Evolutionary conservation across 2,329 filamentous ascomycete species (phyloP), one percentile per base, ranked within the genome.

Genomic region (Penicillium sp.): DNA sequence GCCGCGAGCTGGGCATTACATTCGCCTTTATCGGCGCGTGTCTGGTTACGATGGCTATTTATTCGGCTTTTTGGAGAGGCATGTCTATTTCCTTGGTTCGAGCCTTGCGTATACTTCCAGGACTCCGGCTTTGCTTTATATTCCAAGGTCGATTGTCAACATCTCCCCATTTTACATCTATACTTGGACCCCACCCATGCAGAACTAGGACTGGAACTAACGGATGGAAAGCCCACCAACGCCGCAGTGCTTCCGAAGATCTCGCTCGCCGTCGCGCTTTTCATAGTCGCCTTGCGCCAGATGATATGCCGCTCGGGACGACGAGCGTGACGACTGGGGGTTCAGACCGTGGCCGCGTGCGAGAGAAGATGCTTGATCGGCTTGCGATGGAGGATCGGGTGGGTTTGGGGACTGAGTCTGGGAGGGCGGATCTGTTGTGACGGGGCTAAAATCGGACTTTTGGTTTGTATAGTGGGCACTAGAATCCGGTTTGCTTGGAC

Each of bases 1-100:
- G 53, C 18, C 65, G 65, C 28, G 73, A 75, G 57, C 57, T 75
- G 18, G 71, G 71, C 24, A 64, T 74, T 27, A 67, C 73, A 57
- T 71, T 74, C 53, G 72, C 63, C 16, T 74, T 75, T 47, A 58
- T 73, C 1, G 60, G 47, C 20, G 63, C 66, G 4, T 69, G 62
- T 44, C 43, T 69, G 31, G 51, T 71, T 9, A 69, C 65, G 5
- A 69, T 73, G 52, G 66, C 40, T 0, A 49, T 66, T 3, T 74
- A 74, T 44, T 61, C 64, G 22, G 45, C 67, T 35, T 50, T 71
- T 41, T 74, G 71, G 71, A 60, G 64, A 28, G 55, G 69, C 73
- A 53, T 43, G 61, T 60, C 20, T 33, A 35, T 14, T 22, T 8
- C 16, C 36, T 16, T 39, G 8, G 13, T n/a, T 8, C 10, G 27